Percentiles rank a stretch among this genome's conserved stretches.
Evolutionary conservation across 1,284 basidiomycete species (phyloP).

Genomic region (Xanthoconium separans): DNA sequence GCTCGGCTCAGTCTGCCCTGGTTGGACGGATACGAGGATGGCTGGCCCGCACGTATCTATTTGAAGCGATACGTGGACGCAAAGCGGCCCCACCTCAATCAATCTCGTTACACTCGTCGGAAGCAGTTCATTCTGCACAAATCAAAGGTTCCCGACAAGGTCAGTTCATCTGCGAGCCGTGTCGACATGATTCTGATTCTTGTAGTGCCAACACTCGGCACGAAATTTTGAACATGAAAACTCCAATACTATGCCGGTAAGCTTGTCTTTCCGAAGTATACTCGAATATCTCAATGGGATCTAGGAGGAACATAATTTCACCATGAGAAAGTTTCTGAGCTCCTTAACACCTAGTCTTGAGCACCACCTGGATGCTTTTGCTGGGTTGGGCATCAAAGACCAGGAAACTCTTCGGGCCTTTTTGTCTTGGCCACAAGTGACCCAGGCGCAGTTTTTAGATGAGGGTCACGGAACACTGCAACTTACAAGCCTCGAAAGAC

Average conservation of each 20-base stretch:
- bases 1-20: slow-evolving; percentile 15
- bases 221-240: neutral
- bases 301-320: neutral
- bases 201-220: neutral
- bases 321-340: slow-evolving; percentile 19
- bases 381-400: slow-evolving; percentile 24
- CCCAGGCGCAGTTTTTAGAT: slow-evolving; percentile 19
- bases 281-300: neutral
- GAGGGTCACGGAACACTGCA: slow-evolving; percentile 9
- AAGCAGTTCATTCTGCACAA: neutral
- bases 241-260: neutral
- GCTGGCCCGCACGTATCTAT: slow-evolving; percentile 23
- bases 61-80: slow-evolving; percentile 18
- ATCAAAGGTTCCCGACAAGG: neutral
- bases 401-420: slow-evolving; percentile 18
- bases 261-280: neutral
- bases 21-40: slow-evolving; percentile 18
- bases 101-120: neutral
- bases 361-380: slow-evolving; percentile 19
- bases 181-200: neutral
- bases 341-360: slow-evolving; percentile 25
- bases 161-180: neutral
- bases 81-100: neutral
- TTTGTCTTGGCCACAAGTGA: slow-evolving; percentile 20
- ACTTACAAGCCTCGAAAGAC: slow-evolving; percentile 24